Evolutionary conservation across 192 early-diverging fungal genomes (phyloP), one percentile per base, ranked within the genome.

Genomic region (Physocladia obscura): DNA sequence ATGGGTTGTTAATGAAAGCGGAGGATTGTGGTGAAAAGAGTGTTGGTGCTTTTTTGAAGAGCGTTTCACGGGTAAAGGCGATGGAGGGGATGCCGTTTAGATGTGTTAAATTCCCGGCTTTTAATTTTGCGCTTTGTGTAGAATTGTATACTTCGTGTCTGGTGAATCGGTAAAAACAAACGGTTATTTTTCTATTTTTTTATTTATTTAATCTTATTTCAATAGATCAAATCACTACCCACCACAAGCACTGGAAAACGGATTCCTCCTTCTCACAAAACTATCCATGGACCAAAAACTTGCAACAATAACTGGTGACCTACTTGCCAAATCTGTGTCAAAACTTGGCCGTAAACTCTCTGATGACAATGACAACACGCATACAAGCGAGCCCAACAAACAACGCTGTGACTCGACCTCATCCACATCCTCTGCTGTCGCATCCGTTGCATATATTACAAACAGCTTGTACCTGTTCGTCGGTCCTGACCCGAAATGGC

Each of bases 311-410:
- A 68, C 65, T 3, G 65, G 31, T 3, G 54, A 36, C 21, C 26
- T 68, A 2, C 36, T 68, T 21, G 65, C 65, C 21, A 56, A 34
- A 21, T 40, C 29, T 38, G 65, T 68, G 5, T 13, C 65, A 8
- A 68, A 68, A 68, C 32, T 68, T 35, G 65, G 51, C 3, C 65
- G 65, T 6, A 44, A 44, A n/a, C 40, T 44, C n/a, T n/a, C n/a
- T n/a, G n/a, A n/a, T n/a, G n/a, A n/a, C n/a, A n/a, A n/a, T n/a
- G n/a, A n/a, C 26, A 36, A 36, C 62, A 51, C 5, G 48, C 62
- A 11, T 51, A 47, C 0, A 8, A 54, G 26, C 29, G 26, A 3
- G 35, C 11, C 2, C 24, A 62, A n/a, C n/a, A 15, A 13, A 22
- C 5, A 21, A 27, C 60, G n/a, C 15, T 6, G 57, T 17, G 62